Percentiles rank a stretch among this genome's conserved stretches.
phyloP scores from a whole-genome alignment of 768 basidiomycete species.

The Serendipita indica region DNA sequence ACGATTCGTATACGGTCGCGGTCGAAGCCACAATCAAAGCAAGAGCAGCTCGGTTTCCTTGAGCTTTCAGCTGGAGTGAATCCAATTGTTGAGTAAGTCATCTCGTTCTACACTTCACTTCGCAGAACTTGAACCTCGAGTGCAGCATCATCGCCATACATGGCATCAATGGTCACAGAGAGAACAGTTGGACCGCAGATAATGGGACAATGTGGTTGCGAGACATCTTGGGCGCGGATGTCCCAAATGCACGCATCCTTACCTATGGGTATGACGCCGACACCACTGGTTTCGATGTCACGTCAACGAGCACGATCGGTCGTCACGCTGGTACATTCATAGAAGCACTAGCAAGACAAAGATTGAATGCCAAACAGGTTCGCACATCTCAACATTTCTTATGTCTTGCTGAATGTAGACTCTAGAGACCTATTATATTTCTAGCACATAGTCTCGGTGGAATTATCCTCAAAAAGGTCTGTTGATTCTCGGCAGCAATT shows the following conservation, averaged over 20 bases:
- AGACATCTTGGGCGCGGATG: neutral
- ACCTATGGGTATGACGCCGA: neutral
- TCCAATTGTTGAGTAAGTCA: neutral
- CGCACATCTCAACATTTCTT: neutral
- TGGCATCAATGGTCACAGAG: neutral
- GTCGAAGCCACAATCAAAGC: neutral
- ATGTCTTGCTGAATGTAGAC: neutral
- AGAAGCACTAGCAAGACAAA: neutral
- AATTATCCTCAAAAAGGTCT: neutral
- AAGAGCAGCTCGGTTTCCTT: neutral
- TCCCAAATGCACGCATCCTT: neutral
- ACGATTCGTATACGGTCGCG: too few relatives aligned
- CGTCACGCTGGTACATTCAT: neutral
- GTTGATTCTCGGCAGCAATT: neutral
- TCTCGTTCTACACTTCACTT: neutral
- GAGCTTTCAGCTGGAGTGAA: neutral
- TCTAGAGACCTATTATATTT: neutral
- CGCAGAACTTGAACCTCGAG: neutral
- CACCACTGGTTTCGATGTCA: neutral
- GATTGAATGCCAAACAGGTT: neutral
- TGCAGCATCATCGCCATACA: neutral
- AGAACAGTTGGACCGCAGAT: neutral
- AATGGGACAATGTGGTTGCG: neutral
- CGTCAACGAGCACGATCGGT: neutral
- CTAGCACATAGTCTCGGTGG: neutral